A percentile compares a stretch with the other conserved stretches of the same genome.
These are phyloP conservation scores for Yarrowia yakushimensis DNA, from an alignment of 805 yeast species.

Conservation along the genomic window DNA sequence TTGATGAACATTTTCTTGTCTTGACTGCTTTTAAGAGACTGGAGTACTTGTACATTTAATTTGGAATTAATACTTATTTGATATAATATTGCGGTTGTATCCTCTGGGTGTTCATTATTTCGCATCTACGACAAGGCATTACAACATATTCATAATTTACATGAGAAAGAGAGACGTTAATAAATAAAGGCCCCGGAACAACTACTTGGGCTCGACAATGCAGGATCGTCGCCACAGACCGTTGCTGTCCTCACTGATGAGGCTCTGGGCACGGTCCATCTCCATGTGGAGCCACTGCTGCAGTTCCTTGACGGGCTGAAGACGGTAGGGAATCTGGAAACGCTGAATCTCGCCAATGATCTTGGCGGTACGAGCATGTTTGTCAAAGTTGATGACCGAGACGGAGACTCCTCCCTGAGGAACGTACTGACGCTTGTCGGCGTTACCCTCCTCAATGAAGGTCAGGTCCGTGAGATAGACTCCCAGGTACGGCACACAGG, in stretches of 20 bases:
- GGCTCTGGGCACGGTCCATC: constrained; percentile 36
- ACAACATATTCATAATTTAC: constrained; percentile 4
- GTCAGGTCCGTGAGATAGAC: constrained; percentile 39
- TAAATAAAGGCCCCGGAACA: background rate
- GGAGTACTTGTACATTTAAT: too few species aligned
- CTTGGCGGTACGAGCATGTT: constrained; percentile 35
- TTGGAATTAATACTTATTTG: too few species aligned
- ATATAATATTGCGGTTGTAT: too few species aligned
- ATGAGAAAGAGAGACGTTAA: background rate
- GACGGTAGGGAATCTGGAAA: constrained; percentile 34
- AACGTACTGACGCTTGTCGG: constrained; percentile 28
- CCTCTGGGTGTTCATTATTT: too few species aligned
- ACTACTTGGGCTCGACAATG: constrained; percentile 37
- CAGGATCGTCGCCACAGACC: constrained; percentile 40
- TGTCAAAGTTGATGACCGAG: constrained; percentile 38
- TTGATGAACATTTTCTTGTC: too few species aligned
- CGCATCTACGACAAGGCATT: too few species aligned
- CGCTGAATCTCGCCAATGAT: constrained; percentile 38
- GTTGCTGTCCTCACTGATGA: constrained; percentile 34
- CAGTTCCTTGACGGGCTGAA: constrained; percentile 30
- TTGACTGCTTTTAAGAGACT: too few species aligned
- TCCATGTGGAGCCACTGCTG: constrained; percentile 39
- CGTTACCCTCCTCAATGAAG: constrained; percentile 41
- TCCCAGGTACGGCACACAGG: constrained; percentile 40
- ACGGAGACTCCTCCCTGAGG: constrained; percentile 27